Conservation (phyloP, 352 stramenopile species). For the Blastocystis hominis region DNA sequence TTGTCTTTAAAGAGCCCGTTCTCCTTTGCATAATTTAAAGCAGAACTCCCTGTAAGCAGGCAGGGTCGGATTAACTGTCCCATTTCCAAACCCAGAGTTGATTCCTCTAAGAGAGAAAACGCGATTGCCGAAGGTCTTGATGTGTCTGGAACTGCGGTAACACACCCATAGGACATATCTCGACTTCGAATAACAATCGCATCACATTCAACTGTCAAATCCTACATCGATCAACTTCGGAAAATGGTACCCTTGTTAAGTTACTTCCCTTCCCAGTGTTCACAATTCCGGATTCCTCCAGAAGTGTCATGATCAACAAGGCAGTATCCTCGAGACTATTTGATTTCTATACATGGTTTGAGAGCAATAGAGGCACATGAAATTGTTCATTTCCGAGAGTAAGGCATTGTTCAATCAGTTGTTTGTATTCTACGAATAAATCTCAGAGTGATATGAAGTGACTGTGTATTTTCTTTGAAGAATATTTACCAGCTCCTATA, state of each 20-base stretch:
- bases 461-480: background rate
- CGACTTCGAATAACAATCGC: background rate
- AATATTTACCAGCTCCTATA: constrained; percentile 11
- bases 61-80: constrained; percentile 14
- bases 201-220: background rate
- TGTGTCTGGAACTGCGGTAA: background rate
- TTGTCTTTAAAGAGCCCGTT: background rate
- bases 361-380: background rate
- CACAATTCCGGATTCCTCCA: constrained; percentile 29
- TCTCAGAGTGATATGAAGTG: background rate
- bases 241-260: background rate
- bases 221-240: background rate
- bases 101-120: background rate
- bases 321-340: background rate
- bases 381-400: background rate
- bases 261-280: constrained; percentile 12
- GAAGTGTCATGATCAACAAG: background rate
- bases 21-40: background rate
- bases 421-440: background rate
- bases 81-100: background rate
- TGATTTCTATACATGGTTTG: background rate
- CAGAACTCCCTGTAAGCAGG: background rate
- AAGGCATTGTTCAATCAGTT: background rate
- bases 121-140: constrained; percentile 5
- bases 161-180: background rate